A percentile compares a stretch with the other conserved stretches of the same genome.
phyloP scores from a whole-genome alignment of 202 grass and related monocot genomes.

The Alloteropsis angusta region DNA sequence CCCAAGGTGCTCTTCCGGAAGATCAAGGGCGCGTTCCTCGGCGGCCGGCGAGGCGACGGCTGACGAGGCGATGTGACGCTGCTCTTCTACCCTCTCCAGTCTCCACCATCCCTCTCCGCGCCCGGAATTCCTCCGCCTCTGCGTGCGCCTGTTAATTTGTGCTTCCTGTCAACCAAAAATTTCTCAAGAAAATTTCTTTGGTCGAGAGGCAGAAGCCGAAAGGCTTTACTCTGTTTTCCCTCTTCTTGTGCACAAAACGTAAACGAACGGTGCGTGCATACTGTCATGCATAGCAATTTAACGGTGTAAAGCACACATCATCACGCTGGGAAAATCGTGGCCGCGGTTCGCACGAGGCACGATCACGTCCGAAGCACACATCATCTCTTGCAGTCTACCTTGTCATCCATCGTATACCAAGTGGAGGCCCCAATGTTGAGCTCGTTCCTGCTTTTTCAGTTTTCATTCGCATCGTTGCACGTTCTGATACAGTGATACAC shows the following conservation, averaged over 20 bases:
- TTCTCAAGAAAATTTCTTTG: no score
- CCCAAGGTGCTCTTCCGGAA: slow-evolving; percentile 21
- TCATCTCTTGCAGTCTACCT: background rate
- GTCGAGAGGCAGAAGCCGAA: background rate
- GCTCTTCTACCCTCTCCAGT: background rate
- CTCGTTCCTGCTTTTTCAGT: background rate
- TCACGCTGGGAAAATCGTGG: no score
- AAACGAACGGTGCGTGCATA: no score
- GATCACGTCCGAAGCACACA: no score
- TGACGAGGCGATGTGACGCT: background rate
- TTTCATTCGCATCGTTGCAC: background rate
- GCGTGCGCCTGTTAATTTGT: background rate
- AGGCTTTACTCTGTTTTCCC: background rate
- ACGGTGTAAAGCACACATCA: background rate
- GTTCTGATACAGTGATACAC: background rate
- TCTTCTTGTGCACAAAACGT: no score
- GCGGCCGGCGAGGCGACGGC: background rate
- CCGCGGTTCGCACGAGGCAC: no score
- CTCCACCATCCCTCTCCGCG: no score
- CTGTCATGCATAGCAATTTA: background rate
- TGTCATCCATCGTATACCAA: background rate
- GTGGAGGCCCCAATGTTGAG: no score
- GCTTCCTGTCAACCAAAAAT: background rate
- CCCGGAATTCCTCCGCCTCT: background rate
- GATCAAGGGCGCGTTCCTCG: slow-evolving; percentile 28